Evolutionary conservation across 1,284 basidiomycete genomes (phyloP).

Genomic region (Sutorius eximius): DNA sequence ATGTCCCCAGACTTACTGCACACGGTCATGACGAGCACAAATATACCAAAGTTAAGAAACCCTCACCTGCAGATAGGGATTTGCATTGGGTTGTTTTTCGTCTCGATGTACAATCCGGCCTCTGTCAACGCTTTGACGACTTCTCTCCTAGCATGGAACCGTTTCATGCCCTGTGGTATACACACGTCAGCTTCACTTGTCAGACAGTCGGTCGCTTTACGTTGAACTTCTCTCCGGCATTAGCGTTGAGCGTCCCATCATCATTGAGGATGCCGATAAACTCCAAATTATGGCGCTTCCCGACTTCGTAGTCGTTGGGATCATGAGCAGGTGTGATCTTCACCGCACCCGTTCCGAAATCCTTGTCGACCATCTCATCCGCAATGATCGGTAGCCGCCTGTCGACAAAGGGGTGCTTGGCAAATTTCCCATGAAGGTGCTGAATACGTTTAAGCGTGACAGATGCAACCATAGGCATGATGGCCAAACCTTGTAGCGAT

Average conservation of each 20-base stretch:
- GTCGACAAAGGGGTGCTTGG: slow-evolving; percentile 86
- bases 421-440: slow-evolving; percentile 95
- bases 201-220: slow-evolving; percentile 35
- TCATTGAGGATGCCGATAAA: slow-evolving; percentile 98
- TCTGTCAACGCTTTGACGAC: slow-evolving; percentile 88
- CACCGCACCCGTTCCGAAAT: slow-evolving; percentile 97
- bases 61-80: slow-evolving; percentile 83
- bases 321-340: slow-evolving; percentile 99
- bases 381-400: slow-evolving; percentile 89
- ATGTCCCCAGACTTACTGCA: slow-evolving; percentile 90
- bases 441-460: slow-evolving; percentile 20
- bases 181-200: neutral
- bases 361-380: slow-evolving; percentile 92
- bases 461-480: neutral
- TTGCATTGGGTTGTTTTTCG: slow-evolving; percentile 94
- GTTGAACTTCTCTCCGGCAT: slow-evolving; percentile 81
- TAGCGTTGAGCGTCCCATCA: slow-evolving; percentile 94
- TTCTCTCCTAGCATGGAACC: slow-evolving; percentile 89
- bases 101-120: slow-evolving; percentile 85
- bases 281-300: slow-evolving; percentile 83
- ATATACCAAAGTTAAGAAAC: slow-evolving; percentile 19
- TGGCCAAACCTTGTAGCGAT: slow-evolving; percentile 69
- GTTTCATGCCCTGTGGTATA: slow-evolving; percentile 78
- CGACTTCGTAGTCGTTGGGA: slow-evolving; percentile 96
- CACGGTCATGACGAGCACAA: neutral